Conservation (phyloP, 1,284 basidiomycete species). For the Cutaneotrichosporon cavernicola region DNA sequence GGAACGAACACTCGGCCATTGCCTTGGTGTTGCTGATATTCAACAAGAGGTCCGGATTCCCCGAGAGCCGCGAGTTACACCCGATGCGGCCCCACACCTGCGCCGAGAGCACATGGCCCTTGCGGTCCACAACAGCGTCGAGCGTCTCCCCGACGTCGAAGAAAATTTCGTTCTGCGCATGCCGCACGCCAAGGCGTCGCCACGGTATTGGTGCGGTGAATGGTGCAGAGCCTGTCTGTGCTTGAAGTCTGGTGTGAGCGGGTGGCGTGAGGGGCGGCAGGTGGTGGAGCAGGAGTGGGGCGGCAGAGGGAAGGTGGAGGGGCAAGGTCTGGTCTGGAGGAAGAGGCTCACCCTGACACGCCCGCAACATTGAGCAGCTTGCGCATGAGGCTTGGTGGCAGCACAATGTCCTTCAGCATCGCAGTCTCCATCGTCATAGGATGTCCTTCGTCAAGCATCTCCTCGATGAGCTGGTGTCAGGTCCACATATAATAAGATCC, state of each 20-base stretch:
- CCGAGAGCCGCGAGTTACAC: conserved; percentile 73
- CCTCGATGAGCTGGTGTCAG: conserved; percentile 74
- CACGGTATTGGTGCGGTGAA: conserved; percentile 93
- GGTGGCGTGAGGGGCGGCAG: background rate
- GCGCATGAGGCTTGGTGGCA: conserved; percentile 78
- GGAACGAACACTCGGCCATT: conserved; percentile 78
- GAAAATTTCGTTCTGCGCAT: conserved; percentile 89
- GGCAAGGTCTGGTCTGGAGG: background rate
- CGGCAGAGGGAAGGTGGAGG: background rate
- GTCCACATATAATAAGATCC: background rate
- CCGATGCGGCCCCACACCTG: conserved; percentile 77
- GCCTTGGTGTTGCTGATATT: conserved; percentile 74
- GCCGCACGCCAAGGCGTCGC: conserved; percentile 79
- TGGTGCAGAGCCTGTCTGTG: conserved; percentile 59
- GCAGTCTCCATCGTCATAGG: conserved; percentile 92
- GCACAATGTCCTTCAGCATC: conserved; percentile 85
- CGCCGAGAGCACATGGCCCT: conserved; percentile 70
- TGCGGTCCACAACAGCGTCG: conserved; percentile 78
- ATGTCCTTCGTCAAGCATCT: conserved; percentile 90
- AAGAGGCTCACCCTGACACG: conserved; percentile 54
- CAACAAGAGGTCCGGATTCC: conserved; percentile 82
- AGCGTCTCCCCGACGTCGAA: conserved; percentile 87
- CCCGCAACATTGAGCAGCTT: conserved; percentile 70
- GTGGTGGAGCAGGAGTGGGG: no score
- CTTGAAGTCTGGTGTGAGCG: conserved; percentile 47